These are phyloP conservation scores for Linum lewisii DNA, from an alignment of 345 rosid genomes.

Conservation along the genomic window DNA sequence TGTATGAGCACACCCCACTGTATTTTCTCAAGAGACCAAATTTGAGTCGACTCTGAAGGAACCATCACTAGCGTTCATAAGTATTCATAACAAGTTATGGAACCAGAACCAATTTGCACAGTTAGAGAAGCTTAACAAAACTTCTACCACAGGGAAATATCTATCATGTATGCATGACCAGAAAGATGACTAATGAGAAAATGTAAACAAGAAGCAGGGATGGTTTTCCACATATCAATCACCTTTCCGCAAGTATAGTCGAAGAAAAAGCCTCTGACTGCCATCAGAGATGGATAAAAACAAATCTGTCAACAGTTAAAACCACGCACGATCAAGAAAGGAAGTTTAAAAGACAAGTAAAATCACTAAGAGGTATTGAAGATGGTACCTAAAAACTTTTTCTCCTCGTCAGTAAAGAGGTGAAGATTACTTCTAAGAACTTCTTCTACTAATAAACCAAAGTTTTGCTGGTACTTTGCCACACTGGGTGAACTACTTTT, in stretches of 20 bases:
- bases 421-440: constrained; percentile 47
- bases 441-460: constrained; percentile 53
- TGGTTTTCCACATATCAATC: neutral
- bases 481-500: constrained; percentile 34
- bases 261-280: constrained; percentile 80
- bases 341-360: constrained; percentile 4
- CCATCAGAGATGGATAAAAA: constrained; percentile 50
- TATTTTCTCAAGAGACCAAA: too few species aligned
- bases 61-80: too few species aligned
- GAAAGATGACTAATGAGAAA: neutral
- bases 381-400: constrained; percentile 45
- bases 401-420: constrained; percentile 63
- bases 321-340: neutral
- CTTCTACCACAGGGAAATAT: too few species aligned
- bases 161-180: too few species aligned
- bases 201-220: neutral
- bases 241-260: constrained; percentile 89
- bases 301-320: constrained; percentile 48
- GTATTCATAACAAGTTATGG: too few species aligned
- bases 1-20: too few species aligned
- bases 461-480: constrained; percentile 64
- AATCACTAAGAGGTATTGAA: constrained; percentile 5
- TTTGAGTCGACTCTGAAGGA: too few species aligned
- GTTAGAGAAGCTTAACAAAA: too few species aligned
- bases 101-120: too few species aligned